phyloP scores from a whole-genome alignment of 371 early-diverging fungal species.

The Mortierella sp. region DNA sequence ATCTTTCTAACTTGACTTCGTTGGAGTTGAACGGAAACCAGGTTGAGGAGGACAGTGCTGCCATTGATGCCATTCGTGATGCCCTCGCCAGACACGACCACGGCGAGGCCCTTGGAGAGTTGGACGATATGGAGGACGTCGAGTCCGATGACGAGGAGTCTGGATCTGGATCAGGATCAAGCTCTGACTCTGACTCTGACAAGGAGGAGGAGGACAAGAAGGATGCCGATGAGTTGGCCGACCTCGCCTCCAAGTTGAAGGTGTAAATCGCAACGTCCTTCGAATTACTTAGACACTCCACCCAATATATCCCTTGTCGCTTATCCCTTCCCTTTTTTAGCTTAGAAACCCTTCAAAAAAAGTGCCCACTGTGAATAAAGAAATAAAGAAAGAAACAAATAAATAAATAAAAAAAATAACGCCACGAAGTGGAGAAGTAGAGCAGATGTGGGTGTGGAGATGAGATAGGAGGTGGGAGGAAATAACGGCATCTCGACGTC shows the following conservation, averaged over 20 bases:
- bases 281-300: not conserved
- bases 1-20: conserved; percentile 71
- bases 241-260: conserved; percentile 44
- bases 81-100: conserved; percentile 78
- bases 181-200: conserved; percentile 48
- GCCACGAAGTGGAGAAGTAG: not conserved
- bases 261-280: conserved; percentile 19
- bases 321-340: not conserved
- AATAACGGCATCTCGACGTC: not conserved
- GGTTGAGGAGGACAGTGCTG: conserved; percentile 85
- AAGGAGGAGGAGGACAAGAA: conserved; percentile 75
- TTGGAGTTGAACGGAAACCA: conserved; percentile 95
- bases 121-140: conserved; percentile 96
- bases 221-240: conserved; percentile 37
- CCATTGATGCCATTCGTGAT: conserved; percentile 76
- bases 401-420: too few relatives aligned
- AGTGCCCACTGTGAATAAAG: not conserved
- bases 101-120: conserved; percentile 89
- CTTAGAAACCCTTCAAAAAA: not conserved
- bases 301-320: not conserved
- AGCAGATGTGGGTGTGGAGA: too few relatives aligned
- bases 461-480: not conserved
- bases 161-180: not conserved
- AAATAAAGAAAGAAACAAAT: not conserved
- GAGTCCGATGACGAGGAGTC: conserved; percentile 79